A percentile compares a stretch with the other conserved stretches of the same genome.
Evolutionary conservation across 225 moss, liverwort and hornwort genomes (phyloP).

Genomic region (Thuidium tamariscinum): DNA sequence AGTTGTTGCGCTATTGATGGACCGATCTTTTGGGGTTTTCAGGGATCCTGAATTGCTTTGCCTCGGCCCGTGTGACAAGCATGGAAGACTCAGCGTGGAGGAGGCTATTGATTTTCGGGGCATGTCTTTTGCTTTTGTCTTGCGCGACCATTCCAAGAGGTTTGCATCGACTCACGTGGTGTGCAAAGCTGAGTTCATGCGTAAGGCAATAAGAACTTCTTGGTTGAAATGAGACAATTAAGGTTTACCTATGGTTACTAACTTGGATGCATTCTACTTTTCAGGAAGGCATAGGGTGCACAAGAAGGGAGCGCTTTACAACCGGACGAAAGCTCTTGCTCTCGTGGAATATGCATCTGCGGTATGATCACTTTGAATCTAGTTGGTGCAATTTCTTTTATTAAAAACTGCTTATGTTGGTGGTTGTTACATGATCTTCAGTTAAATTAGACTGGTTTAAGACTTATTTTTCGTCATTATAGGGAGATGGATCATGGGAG

Average conservation of each 20-base stretch:
- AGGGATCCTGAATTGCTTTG: background rate
- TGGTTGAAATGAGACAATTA: background rate
- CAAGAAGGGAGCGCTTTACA: constrained; percentile 42
- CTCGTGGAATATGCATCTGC: constrained; percentile 89
- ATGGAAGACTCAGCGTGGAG: constrained; percentile 26
- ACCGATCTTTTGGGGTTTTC: constrained; percentile 2
- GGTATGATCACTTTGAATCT: constrained; percentile 19
- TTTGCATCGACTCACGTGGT: background rate
- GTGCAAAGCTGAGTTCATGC: background rate
- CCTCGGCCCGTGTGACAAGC: background rate
- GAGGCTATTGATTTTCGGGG: constrained; percentile 20
- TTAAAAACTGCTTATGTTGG: background rate
- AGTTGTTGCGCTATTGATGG: background rate
- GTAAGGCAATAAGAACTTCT: background rate
- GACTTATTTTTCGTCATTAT: background rate
- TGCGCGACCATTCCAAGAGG: constrained; percentile 21
- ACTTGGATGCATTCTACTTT: background rate
- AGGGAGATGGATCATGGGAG: background rate
- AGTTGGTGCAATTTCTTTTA: background rate
- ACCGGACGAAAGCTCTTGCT: constrained; percentile 76
- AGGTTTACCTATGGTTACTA: background rate
- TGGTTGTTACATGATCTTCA: background rate
- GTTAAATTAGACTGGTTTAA: background rate
- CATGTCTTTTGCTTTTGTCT: constrained; percentile 4
- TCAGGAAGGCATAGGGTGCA: constrained; percentile 26